phyloP scores from a whole-genome alignment of 2,329 filamentous ascomycete species.

The Coniochaeta sp. region DNA sequence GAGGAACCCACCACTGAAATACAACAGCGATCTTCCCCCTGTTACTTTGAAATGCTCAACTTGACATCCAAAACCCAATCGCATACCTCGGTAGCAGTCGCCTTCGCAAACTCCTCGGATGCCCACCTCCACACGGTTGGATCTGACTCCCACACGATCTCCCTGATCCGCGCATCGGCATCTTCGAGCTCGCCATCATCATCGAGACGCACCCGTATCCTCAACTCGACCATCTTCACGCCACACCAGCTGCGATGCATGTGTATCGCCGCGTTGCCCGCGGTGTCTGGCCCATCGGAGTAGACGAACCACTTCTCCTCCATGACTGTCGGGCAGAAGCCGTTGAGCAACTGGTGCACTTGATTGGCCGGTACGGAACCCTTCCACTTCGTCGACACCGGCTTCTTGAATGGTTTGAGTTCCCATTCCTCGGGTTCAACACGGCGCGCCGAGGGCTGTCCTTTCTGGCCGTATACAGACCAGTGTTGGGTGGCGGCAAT shows the following conservation, averaged over 20 bases:
- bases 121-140: not conserved
- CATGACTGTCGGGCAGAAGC: not conserved
- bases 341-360: not conserved
- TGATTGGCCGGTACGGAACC: not conserved
- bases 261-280: not conserved
- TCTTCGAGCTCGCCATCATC: not conserved
- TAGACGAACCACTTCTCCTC: constrained; percentile 5
- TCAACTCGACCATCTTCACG: not conserved
- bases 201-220: not conserved
- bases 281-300: not conserved
- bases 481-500: not conserved
- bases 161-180: not conserved
- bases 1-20: not conserved
- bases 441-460: not conserved
- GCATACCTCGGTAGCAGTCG: not conserved
- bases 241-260: constrained; percentile 4
- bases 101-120: constrained; percentile 2
- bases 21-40: not conserved
- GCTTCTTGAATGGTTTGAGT: not conserved
- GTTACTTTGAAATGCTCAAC: not conserved
- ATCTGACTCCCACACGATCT: constrained; percentile 2
- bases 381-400: not conserved
- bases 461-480: not conserved
- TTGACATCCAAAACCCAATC: constrained; percentile 7
- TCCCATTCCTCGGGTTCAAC: not conserved